Base-by-base conservation (phyloP, 495 filamentous ascomycete genomes). In the Trichoderma gamsii region DNA sequence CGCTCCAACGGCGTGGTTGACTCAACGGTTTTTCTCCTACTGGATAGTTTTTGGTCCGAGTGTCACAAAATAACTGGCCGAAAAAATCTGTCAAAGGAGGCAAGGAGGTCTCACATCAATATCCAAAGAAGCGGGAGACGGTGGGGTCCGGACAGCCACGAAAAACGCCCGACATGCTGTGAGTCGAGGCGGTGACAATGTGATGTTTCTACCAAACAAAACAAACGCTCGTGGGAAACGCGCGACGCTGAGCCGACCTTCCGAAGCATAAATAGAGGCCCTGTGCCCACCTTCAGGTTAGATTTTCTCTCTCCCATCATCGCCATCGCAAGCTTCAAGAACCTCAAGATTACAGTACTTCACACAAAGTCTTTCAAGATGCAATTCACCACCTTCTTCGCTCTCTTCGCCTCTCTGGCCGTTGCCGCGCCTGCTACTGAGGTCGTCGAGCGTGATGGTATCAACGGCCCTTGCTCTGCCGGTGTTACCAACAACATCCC, bases 261-360 rank as follows among this genome's bases (percentile, higher is more conserved):
- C 56, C 56, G 56, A 61, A 32, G 56, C 56, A 61, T 61, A 61
- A 61, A 61, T 61, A 61, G 56, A 3, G 11, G 56, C 56, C 56
- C 12, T 61, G 1, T 9, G 27, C 32, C 56, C 56, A 11, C n/a
- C 27, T 12, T 29, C 9, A 61, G 4, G 8, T 13, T 29, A 16
- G 9, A 61, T 15, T 29, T 32, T 1, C 12, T 29, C 29, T 29
- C 29, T 61, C 25, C 32, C 56, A 29, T 18, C 56, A 61, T 61
- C 56, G 15, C 23, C 56, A 61, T 27, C 12, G 11, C 56, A 52
- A n/a, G 18, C 23, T 25, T 32, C 21, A 11, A 0, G 0, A 23
- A 3, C 49, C 25, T 11, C 23, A 61, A 61, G 11, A 61, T 12
- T 12, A 16, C 27, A 29, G 9, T 56, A 38, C 35, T 23, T 11